Evolutionary conservation across 495 filamentous ascomycete species (phyloP), one percentile per base, ranked within the genome.

Genomic region (Astrothelium macrocarpum): DNA sequence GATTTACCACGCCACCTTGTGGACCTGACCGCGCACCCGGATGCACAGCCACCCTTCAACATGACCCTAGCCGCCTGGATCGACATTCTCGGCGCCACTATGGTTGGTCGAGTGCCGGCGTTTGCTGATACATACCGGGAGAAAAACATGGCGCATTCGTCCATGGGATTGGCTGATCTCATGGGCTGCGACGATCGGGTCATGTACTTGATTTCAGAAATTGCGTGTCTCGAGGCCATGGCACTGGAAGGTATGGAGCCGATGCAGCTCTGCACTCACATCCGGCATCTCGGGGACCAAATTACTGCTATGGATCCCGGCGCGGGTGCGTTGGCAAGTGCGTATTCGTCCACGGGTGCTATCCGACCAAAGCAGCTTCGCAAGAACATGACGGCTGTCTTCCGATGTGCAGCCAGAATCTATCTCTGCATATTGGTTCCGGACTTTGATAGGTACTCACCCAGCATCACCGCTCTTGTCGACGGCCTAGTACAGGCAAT

Each of bases 121-220:
- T 97, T 97, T 70, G 91, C 94, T 10, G 88, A 96, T 73, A 88
- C 87, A 14, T 98, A 98, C 72, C 87, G 94, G 34, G 82, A 90
- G 66, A 95, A 97, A 79, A 89, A 96, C 71, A 81, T 95, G 14
- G 86, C 81, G 62, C 77, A 82, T 0, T 80, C 84, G 12, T 83
- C 87, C 39, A 84, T 87, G 23, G 94, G 94, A 2, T 79, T 98
- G 25, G 85, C 86, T 42, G 94, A 97, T 72, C 81, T 98, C 12
- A 98, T 97, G 94, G 94, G 94, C 62, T 98, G 94, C 74, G 94
- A 98, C 63, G 94, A 98, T 77, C 85, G 87, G 26, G 85, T 98
- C 70, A 97, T 98, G 94, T 98, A 96, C 72, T 81, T 97, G 65
- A 96, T 98, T 71, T 96, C 91, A 1, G 94, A 98, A 72, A 96